Base-by-base conservation (phyloP, 1,139 yeast genomes). In the Candida buenavistaensis region DNA sequence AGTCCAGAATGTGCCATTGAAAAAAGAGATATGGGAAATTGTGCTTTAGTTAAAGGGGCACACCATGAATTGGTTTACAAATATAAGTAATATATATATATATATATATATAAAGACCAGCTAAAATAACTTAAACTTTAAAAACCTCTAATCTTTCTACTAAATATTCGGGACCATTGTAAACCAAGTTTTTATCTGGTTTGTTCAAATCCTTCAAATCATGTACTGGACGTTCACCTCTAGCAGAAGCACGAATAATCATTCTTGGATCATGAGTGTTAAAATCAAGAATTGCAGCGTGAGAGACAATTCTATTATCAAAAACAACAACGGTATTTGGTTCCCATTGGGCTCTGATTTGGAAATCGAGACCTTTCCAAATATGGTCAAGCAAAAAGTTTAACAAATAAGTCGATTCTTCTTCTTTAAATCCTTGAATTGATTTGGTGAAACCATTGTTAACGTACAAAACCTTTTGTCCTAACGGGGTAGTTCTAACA, bases 401-500 rank as follows among this genome's bases (percentile, higher is more conserved):
- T 43, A 82, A 58, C 41, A 82, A 68, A 22, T 68, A 69, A 30
- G 74, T 77, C 12, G 81, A 74, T 58, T 82, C 89, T 46, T 77
- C 80, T 39, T 71, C 67, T 48, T 83, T 84, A 45, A 81, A 68
- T 20, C 83, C 89, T 10, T 74, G 75, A 46, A 82, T 80, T 46
- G 70, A 69, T 48, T 80, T 68, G 14, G 82, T 72, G 57, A 82
- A 82, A 9, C 80, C 77, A 26, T 76, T 70, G 55, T 80, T 80
- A 30, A 80, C 73, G 51, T 63, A 82, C 28, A 82, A 61, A 14
- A 72, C 60, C 58, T 82, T 82, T 55, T 72, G 72, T 32, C 80
- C 80, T 16, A 79, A 86, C 6, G 89, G 89, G 52, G 82, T 84
- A 31, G 72, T 69, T 55, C 89, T 77, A 37, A 82, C 77, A 38